phyloP scores from a whole-genome alignment of 768 basidiomycete species.

The Sutorius australiensis region DNA sequence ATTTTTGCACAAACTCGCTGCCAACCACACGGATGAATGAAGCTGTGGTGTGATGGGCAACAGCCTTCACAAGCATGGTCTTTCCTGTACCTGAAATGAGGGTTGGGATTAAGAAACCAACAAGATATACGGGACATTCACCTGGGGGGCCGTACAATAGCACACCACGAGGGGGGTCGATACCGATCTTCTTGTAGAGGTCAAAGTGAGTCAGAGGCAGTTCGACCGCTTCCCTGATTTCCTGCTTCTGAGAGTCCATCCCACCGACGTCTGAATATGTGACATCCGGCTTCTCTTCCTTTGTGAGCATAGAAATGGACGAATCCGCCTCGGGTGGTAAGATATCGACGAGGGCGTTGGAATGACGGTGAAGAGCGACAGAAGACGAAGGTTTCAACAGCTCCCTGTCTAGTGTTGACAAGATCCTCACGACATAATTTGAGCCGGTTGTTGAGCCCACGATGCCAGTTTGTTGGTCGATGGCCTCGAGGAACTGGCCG shows the following conservation, averaged over 20 bases:
- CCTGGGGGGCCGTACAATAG: slow-evolving; percentile 96
- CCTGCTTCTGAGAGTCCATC: slow-evolving; percentile 97
- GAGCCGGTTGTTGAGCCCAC: slow-evolving; percentile 97
- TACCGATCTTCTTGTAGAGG: slow-evolving; percentile 98
- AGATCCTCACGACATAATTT: slow-evolving; percentile 96
- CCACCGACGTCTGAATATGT: slow-evolving; percentile 93
- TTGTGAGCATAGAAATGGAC: slow-evolving; percentile 89
- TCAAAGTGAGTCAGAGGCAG: slow-evolving; percentile 96
- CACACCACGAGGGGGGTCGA: slow-evolving; percentile 97
- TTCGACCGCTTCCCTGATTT: slow-evolving; percentile 97
- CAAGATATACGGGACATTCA: slow-evolving; percentile 29
- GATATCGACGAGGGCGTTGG: slow-evolving; percentile 97
- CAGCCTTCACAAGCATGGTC: slow-evolving; percentile 99
- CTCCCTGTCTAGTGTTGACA: slow-evolving; percentile 95
- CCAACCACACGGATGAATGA: slow-evolving; percentile 98
- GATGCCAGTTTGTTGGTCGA: slow-evolving; percentile 95
- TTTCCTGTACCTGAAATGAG: slow-evolving; percentile 84
- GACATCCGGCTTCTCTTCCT: slow-evolving; percentile 94
- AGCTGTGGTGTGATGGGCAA: slow-evolving; percentile 95
- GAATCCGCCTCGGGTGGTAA: slow-evolving; percentile 98
- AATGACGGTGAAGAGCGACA: slow-evolving; percentile 98
- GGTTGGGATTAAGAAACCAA: slow-evolving; percentile 1
- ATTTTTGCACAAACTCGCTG: slow-evolving; percentile 99
- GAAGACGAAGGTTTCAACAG: slow-evolving; percentile 95
- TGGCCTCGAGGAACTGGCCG: slow-evolving; percentile 98